Conservation (phyloP, 768 basidiomycete genomes). For the Agaricus bisporus region DNA sequence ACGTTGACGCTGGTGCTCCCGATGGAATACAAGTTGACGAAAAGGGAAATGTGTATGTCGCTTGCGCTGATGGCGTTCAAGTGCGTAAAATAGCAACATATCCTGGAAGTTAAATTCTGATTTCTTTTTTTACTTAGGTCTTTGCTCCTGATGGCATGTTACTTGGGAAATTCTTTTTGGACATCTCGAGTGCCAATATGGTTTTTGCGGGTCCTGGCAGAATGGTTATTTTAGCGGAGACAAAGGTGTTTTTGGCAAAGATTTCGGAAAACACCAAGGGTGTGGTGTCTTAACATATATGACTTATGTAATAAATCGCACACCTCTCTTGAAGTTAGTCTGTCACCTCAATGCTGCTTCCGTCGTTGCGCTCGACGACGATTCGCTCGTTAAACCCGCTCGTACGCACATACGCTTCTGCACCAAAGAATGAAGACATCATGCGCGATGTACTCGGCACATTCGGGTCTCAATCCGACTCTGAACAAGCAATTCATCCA, state of each 20-base stretch:
- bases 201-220: constrained; percentile 37
- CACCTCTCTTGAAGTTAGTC: neutral
- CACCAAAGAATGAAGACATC: constrained; percentile 14
- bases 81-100: constrained; percentile 24
- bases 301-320: neutral
- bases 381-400: constrained; percentile 13
- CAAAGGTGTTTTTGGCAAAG: constrained; percentile 39
- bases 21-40: constrained; percentile 65
- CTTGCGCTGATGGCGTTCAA: constrained; percentile 65
- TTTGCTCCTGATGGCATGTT: constrained; percentile 37
- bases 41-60: constrained; percentile 60
- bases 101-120: too few relatives aligned
- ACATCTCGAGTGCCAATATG: constrained; percentile 38
- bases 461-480: constrained; percentile 10
- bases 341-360: constrained; percentile 13
- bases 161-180: constrained; percentile 60
- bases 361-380: constrained; percentile 15
- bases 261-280: constrained; percentile 29
- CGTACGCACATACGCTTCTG: constrained; percentile 8
- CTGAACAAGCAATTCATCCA: constrained; percentile 5
- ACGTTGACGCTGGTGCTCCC: constrained; percentile 55
- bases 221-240: constrained; percentile 41
- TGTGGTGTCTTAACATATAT: neutral
- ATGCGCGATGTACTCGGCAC: constrained; percentile 15
- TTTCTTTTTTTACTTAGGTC: neutral